phyloP scores from a whole-genome alignment of 345 rosid genomes.

The Atalantia buxifolia region DNA sequence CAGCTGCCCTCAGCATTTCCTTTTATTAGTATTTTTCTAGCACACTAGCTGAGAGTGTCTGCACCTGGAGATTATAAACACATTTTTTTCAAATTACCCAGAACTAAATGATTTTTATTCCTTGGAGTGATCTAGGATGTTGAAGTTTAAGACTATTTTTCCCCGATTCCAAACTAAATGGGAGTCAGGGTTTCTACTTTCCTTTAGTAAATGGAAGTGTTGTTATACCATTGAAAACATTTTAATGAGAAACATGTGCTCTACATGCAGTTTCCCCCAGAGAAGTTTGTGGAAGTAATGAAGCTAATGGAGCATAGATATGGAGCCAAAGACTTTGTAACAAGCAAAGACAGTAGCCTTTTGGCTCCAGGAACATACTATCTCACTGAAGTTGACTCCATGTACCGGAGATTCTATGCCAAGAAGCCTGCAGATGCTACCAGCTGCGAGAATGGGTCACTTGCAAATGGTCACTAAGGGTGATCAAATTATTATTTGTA shows the following conservation, averaged over 20 bases:
- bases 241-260: neutral
- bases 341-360: conserved; percentile 81
- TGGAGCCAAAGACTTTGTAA: conserved; percentile 94
- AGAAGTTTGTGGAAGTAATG: conserved; percentile 81
- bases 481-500: neutral
- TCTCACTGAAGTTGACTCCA: conserved; percentile 86
- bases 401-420: conserved; percentile 91
- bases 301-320: conserved; percentile 96
- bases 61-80: neutral
- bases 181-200: neutral
- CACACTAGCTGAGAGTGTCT: neutral
- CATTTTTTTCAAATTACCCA: neutral
- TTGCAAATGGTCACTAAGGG: conserved; percentile 68
- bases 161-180: neutral
- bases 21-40: neutral
- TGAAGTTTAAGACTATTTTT: neutral
- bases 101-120: too few species aligned
- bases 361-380: conserved; percentile 89
- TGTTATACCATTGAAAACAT: neutral
- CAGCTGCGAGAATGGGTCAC: conserved; percentile 40
- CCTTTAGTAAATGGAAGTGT: neutral
- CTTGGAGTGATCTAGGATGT: too few species aligned
- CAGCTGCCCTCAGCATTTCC: neutral
- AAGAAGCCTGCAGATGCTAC: conserved; percentile 40
- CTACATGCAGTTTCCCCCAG: conserved; percentile 62